Evolutionary conservation across 2,329 filamentous ascomycete species (phyloP), one percentile per base, ranked within the genome.

Genomic region (Calonectria pteridis): DNA sequence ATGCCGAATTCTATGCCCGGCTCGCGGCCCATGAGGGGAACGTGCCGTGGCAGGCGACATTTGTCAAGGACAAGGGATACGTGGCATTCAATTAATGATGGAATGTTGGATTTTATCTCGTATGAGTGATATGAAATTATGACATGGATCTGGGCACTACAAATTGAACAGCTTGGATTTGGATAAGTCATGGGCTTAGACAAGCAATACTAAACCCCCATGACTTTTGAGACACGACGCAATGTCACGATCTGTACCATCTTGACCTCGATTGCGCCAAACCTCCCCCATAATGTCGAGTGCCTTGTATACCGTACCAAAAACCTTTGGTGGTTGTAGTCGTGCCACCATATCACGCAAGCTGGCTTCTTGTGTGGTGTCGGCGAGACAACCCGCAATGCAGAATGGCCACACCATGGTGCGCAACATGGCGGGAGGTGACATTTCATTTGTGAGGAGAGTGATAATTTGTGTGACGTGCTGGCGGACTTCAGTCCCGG

Each of bases 1-100:
- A 84, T 78, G 86, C 76, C 4, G 80, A 85, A 2, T 80, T 85
- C 33, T 89, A 85, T 23, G 13, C 11, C 20, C 18, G 65, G 35
- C 37, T 71, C 18, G 63, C 64, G 13, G 65, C 73, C 26, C 23
- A 69, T 2, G 55, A 67, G 14, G 20, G 35, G 5, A 40, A 69
- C 11, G 28, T 69, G 7, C 74, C 74, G 0, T 75, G 66, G 67
- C 59, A 51, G 40, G 71, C 71, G 6, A 71, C 73, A 2, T 75
- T 68, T 68, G 71, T 73, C 5, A 23, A 18, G 28, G 73, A 64
- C 18, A 70, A 67, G 55, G 71, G 71, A 9, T 71, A 75, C 28
- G 71, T 71, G 2, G 14, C 23, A 53, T 53, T 53, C 40, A n/a
- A 20, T 1, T 31, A 53, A 53, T 29, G 9, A 18, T 31, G 26